Base-by-base conservation (phyloP, 2,329 filamentous ascomycete species). In the Cladosporium colombiae region DNA sequence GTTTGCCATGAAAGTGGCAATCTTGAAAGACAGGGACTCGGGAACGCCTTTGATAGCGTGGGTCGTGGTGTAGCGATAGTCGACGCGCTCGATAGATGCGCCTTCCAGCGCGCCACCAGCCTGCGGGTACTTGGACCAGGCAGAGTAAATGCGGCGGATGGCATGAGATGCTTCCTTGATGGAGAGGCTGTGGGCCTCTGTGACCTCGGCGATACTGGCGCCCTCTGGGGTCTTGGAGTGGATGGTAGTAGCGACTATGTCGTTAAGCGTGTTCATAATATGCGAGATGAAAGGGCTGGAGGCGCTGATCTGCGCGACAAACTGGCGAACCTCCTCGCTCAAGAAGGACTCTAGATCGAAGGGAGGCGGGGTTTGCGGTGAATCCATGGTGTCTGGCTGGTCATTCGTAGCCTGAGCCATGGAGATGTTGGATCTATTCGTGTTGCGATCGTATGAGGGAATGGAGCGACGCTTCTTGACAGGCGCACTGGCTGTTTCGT, bases 81-180 rank as follows among this genome's bases (percentile, higher is more conserved):
- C 60, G 7, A 33, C 11, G 14, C 21, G 13, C 8, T 11, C 18
- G 14, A 52, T 62, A 6, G 2, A 5, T 8, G 60, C 33, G 10
- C 44, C 46, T 21, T 53, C 25, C 13, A 40, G 14, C 5, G 11
- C 23, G 49, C 46, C 49, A 1, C 60, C 60, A 18, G 49, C 49
- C 3, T 7, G 14, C 13, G 33, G 46, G 13, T 62, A 62, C 49
- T 40, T 62, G 13, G 11, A 27, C 60, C 60, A 62, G 31, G 60
- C 60, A 13, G 60, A 25, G 29, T 37, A 25, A 27, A 62, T 40
- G 49, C 33, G 14, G 49, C 49, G 60, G 5, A 62, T 14, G 11
- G 44, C 13, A 11, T 33, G 27, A n/a, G 14, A n/a, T 10, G 27
- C 52, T 11, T 31, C 27, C 8, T 13, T n/a, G 3, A 55, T 18